These are phyloP conservation scores for Phallus indusiatus DNA, from an alignment of 768 basidiomycete genomes.

Conservation along the genomic window DNA sequence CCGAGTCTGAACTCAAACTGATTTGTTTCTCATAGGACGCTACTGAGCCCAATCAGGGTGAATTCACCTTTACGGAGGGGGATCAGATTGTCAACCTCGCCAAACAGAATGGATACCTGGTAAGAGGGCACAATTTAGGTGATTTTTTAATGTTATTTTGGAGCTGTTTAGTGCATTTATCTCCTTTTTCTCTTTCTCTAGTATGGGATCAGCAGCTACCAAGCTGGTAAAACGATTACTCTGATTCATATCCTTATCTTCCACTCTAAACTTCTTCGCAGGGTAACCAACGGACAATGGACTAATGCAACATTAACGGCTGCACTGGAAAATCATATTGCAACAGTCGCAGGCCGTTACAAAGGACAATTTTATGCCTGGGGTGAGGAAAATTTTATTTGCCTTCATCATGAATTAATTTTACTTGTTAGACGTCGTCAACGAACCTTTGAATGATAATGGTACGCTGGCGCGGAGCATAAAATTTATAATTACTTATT, in stretches of 20 bases:
- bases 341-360: slow-evolving; percentile 41
- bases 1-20: background rate
- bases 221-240: slow-evolving; percentile 23
- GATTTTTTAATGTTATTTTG: background rate
- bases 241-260: background rate
- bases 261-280: background rate
- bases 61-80: slow-evolving; percentile 9
- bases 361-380: slow-evolving; percentile 44
- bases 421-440: slow-evolving; percentile 36
- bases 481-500: background rate
- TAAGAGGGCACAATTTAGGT: slow-evolving; percentile 7
- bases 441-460: slow-evolving; percentile 53
- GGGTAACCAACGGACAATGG: slow-evolving; percentile 9
- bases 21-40: background rate
- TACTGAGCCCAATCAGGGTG: slow-evolving; percentile 11
- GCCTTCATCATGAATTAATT: background rate
- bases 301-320: slow-evolving; percentile 10
- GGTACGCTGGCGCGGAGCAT: slow-evolving; percentile 19
- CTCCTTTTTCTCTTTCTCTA: slow-evolving; percentile 20
- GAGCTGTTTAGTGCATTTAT: background rate
- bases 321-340: slow-evolving; percentile 40
- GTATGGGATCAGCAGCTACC: slow-evolving; percentile 48
- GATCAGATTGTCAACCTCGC: slow-evolving; percentile 11
- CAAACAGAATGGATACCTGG: slow-evolving; percentile 3
- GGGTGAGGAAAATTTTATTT: slow-evolving; percentile 14